phyloP scores from a whole-genome alignment of 108 stramenopile genomes.

The Asterionellopsis glacialis region DNA sequence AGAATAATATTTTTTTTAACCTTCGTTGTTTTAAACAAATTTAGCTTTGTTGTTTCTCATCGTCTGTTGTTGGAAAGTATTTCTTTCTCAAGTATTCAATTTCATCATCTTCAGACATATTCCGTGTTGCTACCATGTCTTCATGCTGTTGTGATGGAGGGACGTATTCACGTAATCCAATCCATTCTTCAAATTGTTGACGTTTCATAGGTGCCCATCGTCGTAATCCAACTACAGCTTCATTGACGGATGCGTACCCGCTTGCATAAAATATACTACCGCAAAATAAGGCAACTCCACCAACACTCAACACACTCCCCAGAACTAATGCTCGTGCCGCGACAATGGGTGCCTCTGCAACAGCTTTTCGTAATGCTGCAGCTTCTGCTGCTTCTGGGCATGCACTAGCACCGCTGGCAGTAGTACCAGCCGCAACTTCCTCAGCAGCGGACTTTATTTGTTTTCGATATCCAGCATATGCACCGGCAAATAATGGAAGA shows the following conservation, averaged over 20 bases:
- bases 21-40: conserved; percentile 3
- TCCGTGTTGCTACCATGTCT: conserved; percentile 40
- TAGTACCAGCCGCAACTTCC: not conserved
- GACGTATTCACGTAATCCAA: conserved; percentile 30
- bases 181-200: conserved; percentile 29
- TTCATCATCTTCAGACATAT: conserved; percentile 77
- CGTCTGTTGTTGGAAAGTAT: conserved; percentile 37
- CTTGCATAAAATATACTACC: conserved; percentile 24
- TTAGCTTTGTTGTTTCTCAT: conserved; percentile 18
- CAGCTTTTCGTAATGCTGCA: conserved; percentile 1
- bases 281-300: conserved; percentile 1
- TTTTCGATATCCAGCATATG: conserved; percentile 28
- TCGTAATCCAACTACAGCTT: conserved; percentile 35
- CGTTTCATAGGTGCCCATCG: conserved; percentile 42
- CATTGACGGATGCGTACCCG: conserved; percentile 47
- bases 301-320: conserved; percentile 2
- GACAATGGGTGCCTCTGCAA: conserved; percentile 1
- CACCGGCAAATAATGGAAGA: conserved; percentile 35
- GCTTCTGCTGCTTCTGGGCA: conserved; percentile 7
- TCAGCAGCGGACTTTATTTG: not conserved
- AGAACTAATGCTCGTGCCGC: conserved; percentile 7
- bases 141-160: conserved; percentile 28
- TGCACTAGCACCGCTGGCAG: conserved; percentile 1
- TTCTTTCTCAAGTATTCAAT: conserved; percentile 47
- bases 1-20: conserved; percentile 10